A percentile compares a stretch with the other conserved stretches of the same genome.
Conservation (phyloP, 768 basidiomycete species). For the Lactifluus rugatus region DNA sequence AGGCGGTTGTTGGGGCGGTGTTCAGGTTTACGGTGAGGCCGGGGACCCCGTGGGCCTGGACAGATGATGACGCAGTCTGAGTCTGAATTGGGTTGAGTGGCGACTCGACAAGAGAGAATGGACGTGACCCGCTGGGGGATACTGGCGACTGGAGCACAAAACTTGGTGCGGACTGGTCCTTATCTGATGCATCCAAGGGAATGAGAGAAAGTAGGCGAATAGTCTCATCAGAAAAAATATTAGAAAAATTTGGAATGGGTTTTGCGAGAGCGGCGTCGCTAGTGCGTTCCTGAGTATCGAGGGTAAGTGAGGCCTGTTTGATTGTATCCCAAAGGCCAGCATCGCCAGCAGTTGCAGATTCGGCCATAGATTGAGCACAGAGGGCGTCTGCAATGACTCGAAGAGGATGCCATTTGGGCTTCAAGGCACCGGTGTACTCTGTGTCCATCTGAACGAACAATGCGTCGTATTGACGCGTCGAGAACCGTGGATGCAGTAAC, state of each 20-base stretch:
- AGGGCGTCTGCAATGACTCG: constrained; percentile 57
- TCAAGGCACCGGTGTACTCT: constrained; percentile 28
- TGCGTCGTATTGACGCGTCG: constrained; percentile 54
- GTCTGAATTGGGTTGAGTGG: background rate
- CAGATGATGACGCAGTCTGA: constrained; percentile 7
- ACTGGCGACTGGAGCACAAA: constrained; percentile 27
- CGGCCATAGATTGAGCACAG: constrained; percentile 27
- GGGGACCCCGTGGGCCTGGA: background rate
- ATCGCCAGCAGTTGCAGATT: constrained; percentile 29
- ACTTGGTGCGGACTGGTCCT: constrained; percentile 22
- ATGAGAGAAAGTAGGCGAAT: constrained; percentile 41
- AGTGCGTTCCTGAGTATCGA: constrained; percentile 22
- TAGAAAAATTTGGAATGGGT: constrained; percentile 32
- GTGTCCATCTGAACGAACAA: constrained; percentile 59
- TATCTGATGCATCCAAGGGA: constrained; percentile 33
- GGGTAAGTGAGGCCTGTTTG: constrained; percentile 27
- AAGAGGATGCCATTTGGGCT: constrained; percentile 42
- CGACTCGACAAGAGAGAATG: constrained; percentile 9
- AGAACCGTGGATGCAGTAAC: constrained; percentile 55
- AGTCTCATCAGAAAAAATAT: constrained; percentile 63
- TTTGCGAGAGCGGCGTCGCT: constrained; percentile 24
- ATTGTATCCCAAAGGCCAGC: constrained; percentile 47
- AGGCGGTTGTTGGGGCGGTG: constrained; percentile 22
- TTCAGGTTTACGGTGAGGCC: constrained; percentile 25
- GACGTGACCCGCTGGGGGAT: constrained; percentile 21